Evolutionary conservation across 164 flowering plant genomes (phyloP), one percentile per base, ranked within the genome.

Genomic region (Vitis cinerea): DNA sequence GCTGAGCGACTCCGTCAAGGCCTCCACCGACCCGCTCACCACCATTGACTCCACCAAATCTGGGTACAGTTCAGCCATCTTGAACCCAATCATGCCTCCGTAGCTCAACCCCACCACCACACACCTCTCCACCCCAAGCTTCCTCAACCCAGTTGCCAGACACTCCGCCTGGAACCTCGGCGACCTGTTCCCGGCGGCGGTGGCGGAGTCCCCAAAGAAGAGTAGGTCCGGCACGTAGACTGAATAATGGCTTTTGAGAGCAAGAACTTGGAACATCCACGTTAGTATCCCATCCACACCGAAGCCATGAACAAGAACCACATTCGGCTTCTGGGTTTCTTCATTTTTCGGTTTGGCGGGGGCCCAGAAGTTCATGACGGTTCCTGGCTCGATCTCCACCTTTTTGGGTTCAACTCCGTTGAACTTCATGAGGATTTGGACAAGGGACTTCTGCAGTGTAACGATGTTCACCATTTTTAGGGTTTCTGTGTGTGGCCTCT

Each of bases 1-100:
- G 23, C 68, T 75, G 1, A 72, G 61, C 0, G 81, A 78, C 64
- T 79, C 78, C 9, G 79, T 81, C 72, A 81, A 27, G 14, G 68
- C 78, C 71, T 71, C 10, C 15, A 70, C 72, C 1, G 84, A 51
- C 61, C 75, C 9, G 2, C 76, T 61, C 50, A 63, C 68, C 52
- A 81, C 82, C 69, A 83, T 2, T 0, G 77, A 31, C 72, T 65
- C 74, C 4, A 83, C 84, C 73, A 83, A 52, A 1, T 66, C 59
- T 8, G 82, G 80, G 19, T 76, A 64, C 74, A 64, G 3, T 63
- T 71, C 61, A 1, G 80, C 80, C 82, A 83, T 54, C 65, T 74
- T 75, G 68, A 82, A 83, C 80, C 72, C 85, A 7, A 83, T 69
- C 77, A 83, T 73, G 55, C 83, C 85, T 1, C 83, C 85, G 54